phyloP scores from a whole-genome alignment of 2,329 filamentous ascomycete genomes.

The Stachybotrys chlorohalonatus region DNA sequence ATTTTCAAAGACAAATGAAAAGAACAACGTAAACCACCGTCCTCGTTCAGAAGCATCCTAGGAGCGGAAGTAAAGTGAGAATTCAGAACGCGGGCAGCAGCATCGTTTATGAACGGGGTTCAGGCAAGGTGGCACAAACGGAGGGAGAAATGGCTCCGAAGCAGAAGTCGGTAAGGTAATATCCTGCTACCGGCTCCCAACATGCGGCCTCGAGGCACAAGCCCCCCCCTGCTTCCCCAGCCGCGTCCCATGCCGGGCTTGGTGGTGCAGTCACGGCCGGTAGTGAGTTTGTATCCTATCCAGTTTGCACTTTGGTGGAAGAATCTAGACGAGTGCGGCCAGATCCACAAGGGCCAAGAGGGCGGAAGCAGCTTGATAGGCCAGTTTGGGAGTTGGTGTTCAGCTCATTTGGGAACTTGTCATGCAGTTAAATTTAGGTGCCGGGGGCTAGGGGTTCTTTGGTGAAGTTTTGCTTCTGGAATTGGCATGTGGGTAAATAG shows the following conservation, averaged over 20 bases:
- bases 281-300: background rate
- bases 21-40: slow-evolving; percentile 8
- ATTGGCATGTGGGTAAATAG: background rate
- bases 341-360: background rate
- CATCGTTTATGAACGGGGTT: background rate
- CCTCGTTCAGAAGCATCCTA: too few relatives aligned
- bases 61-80: background rate
- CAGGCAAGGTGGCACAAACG: background rate
- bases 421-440: too few relatives aligned
- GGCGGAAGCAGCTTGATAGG: background rate
- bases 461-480: too few relatives aligned
- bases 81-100: background rate
- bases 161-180: background rate
- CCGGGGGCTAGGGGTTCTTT: too few relatives aligned
- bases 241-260: too few relatives aligned
- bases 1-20: slow-evolving; percentile 10
- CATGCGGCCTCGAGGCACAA: too few relatives aligned
- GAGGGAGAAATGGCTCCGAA: background rate
- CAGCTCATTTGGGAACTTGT: too few relatives aligned
- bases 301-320: background rate
- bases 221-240: too few relatives aligned
- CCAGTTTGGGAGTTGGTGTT: background rate
- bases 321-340: background rate
- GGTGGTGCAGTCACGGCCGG: too few relatives aligned
- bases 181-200: too few relatives aligned